Percentiles rank a stretch among this genome's conserved stretches.
Evolutionary conservation across 176 grass and related monocot species (phyloP).

Genomic region (Tillandsia fasciculata): DNA sequence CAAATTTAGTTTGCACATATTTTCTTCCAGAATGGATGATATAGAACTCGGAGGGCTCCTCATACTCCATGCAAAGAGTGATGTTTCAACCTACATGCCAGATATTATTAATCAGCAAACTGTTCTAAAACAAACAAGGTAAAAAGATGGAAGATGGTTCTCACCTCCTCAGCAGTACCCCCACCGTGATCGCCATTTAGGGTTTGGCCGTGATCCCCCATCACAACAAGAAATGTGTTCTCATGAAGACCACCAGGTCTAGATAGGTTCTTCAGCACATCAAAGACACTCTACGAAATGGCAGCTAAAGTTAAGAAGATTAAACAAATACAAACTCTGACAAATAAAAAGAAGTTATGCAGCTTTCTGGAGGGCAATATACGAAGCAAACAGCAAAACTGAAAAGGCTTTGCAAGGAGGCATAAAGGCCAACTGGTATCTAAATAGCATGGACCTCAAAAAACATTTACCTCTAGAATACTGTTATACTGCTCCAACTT

Average conservation of each 20-base stretch:
- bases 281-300: constrained; percentile 53
- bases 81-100: constrained; percentile 73
- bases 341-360: not conserved
- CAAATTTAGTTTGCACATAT: constrained; percentile 54
- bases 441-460: constrained; percentile 4
- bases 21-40: constrained; percentile 59
- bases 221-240: constrained; percentile 86
- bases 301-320: not conserved
- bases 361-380: not conserved
- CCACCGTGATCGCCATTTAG: constrained; percentile 97
- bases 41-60: constrained; percentile 49
- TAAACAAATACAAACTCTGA: not conserved
- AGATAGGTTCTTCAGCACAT: constrained; percentile 56
- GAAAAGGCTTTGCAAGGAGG: not conserved
- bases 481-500: constrained; percentile 93
- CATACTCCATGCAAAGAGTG: constrained; percentile 74
- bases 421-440: constrained; percentile 3
- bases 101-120: constrained; percentile 17
- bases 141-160: constrained; percentile 24
- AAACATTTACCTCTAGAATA: constrained; percentile 50
- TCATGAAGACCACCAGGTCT: constrained; percentile 60
- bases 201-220: constrained; percentile 98
- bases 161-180: constrained; percentile 84
- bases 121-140: not conserved
- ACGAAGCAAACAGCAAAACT: not conserved